Evolutionary conservation across 805 yeast genomes (phyloP).

Genomic region (Lachancea cidri): DNA sequence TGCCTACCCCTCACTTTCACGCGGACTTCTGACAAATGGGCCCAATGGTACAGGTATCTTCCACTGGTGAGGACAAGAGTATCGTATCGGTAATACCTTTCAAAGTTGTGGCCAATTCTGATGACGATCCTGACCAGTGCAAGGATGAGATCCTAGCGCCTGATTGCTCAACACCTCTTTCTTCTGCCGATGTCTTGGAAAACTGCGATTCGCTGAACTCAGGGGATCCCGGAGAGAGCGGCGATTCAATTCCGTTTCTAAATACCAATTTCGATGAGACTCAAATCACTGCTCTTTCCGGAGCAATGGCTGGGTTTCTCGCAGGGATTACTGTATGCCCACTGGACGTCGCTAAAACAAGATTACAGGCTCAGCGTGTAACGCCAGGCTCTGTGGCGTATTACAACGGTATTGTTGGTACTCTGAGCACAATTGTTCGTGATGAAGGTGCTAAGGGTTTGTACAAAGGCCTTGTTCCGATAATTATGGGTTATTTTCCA

Average conservation of each 20-base stretch:
- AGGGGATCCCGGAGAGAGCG: constrained; percentile 1
- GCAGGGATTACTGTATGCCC: constrained; percentile 93
- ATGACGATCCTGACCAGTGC: not conserved
- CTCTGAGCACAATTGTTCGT: constrained; percentile 56
- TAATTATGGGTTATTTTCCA: constrained; percentile 88
- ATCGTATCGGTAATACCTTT: not conserved
- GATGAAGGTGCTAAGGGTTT: constrained; percentile 84
- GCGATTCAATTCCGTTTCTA: constrained; percentile 1
- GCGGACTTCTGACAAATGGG: not conserved
- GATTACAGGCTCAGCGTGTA: constrained; percentile 88
- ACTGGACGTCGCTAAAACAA: constrained; percentile 89
- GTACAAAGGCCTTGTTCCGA: constrained; percentile 89
- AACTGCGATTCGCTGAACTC: constrained; percentile 3
- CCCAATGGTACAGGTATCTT: not conserved
- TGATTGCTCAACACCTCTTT: constrained; percentile 19
- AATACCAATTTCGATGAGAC: constrained; percentile 32
- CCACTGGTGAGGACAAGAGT: not conserved
- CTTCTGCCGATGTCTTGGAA: constrained; percentile 22
- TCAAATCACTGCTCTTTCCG: constrained; percentile 73
- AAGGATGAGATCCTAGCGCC: constrained; percentile 17
- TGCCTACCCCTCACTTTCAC: not conserved
- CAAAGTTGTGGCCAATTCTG: not conserved
- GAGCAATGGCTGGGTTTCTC: constrained; percentile 89
- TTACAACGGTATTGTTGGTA: constrained; percentile 58
- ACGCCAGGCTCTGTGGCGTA: constrained; percentile 29